Evolutionary conservation across 495 filamentous ascomycete species (phyloP), one percentile per base, ranked within the genome.

Genomic region (Chaetomium fimeti): DNA sequence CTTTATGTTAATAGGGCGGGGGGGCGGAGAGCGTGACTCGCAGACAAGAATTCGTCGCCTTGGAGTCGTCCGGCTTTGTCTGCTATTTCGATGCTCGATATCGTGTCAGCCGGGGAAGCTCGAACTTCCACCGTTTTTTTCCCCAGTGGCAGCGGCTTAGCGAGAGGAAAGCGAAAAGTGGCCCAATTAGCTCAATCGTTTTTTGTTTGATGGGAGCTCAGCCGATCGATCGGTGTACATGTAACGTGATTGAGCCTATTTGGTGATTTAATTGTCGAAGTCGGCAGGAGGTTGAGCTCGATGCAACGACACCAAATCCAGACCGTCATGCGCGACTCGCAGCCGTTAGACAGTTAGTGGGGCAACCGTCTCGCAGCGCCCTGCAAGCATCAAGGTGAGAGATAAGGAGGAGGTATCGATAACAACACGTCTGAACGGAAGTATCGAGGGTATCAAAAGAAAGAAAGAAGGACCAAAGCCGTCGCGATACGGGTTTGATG

Each of bases 331-430:
- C 55, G 36, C 16, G 20, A 28, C n/a, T n/a, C 32, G 49, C 24
- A 43, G 24, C 36, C 22, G 55, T 58, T 58, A 40, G 38, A 43
- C 32, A 36, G 12, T 36, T 58, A 40, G 55, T 58, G 47, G 47
- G 55, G 55, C 38, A 18, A 0, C 15, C 13, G 18, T 48, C 32
- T 32, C 25, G 36, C 3, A 18, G 28, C 24, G 36, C 11, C 5
- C 54, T 22, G 28, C 5, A n/a, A n/a, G 20, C 29, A 22, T n/a
- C 7, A 5, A 43, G 20, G 15, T 24, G 12, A 24, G 27, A 43
- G 38, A 58, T 27, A 58, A 22, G 15, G 8, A 12, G 18, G n/a
- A 28, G 49, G 29, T 52, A 43, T 43, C 4, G 5, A 55, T 36
- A 20, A 7, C 5, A 38, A 24, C 32, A 42, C 20, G 32, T 13